phyloP scores from a whole-genome alignment of 2,329 filamentous ascomycete genomes.

The Teratosphaeria viscida region DNA sequence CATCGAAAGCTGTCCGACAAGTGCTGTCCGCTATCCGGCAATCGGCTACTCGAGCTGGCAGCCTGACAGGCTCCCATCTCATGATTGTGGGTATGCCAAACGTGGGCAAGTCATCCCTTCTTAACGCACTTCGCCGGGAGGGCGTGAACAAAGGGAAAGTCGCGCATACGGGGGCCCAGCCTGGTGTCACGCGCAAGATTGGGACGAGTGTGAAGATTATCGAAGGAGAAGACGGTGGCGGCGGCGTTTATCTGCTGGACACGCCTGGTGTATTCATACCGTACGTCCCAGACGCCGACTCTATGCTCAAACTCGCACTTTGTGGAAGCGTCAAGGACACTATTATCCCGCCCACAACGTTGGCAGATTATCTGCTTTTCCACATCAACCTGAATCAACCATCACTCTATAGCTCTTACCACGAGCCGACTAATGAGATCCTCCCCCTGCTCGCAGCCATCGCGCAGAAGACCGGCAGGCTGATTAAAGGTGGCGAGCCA shows the following conservation, averaged over 20 bases:
- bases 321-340: slow-evolving; percentile 86
- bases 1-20: slow-evolving; percentile 31
- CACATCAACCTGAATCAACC: slow-evolving; percentile 59
- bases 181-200: slow-evolving; percentile 82
- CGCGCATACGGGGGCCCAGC: slow-evolving; percentile 72
- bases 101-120: slow-evolving; percentile 87
- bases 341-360: slow-evolving; percentile 62
- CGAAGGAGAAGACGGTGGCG: slow-evolving; percentile 41
- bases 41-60: slow-evolving; percentile 41
- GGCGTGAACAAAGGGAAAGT: slow-evolving; percentile 61
- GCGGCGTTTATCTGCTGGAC: slow-evolving; percentile 73
- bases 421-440: slow-evolving; percentile 74
- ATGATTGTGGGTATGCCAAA: slow-evolving; percentile 97
- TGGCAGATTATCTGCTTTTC: slow-evolving; percentile 86
- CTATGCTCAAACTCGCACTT: slow-evolving; percentile 91
- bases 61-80: slow-evolving; percentile 70
- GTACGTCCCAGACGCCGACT: slow-evolving; percentile 71
- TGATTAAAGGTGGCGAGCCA: slow-evolving; percentile 61
- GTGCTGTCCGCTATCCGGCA: slow-evolving; percentile 43
- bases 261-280: slow-evolving; percentile 94
- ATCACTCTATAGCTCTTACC: slow-evolving; percentile 51
- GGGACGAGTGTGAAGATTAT: slow-evolving; percentile 68
- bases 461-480: slow-evolving; percentile 62
- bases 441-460: slow-evolving; percentile 58
- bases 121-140: slow-evolving; percentile 68